Conservation (phyloP, 176 grass and related monocot genomes). For the Tillandsia leiboldiana region DNA sequence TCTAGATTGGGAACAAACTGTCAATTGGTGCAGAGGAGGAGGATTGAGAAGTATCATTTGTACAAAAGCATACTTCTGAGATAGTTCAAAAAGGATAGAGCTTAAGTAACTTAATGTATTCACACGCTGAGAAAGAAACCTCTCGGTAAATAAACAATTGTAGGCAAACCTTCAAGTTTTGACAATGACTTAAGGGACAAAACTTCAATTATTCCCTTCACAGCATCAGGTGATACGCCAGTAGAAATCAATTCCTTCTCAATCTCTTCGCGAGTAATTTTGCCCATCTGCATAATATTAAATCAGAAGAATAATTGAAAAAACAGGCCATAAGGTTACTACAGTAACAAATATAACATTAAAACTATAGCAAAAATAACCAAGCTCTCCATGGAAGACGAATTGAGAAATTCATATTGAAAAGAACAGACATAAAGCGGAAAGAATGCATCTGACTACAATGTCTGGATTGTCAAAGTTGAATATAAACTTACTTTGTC, state of each 20-base stretch:
- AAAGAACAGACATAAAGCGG: neutral
- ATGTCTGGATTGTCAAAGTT: neutral
- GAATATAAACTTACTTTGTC: slow-evolving; percentile 49
- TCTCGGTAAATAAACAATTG: slow-evolving; percentile 11
- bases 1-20: too few relatives aligned
- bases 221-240: slow-evolving; percentile 54
- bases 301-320: neutral
- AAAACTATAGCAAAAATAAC: too few relatives aligned
- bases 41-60: too few relatives aligned
- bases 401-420: neutral
- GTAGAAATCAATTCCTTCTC: slow-evolving; percentile 47
- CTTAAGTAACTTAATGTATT: neutral
- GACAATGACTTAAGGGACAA: slow-evolving; percentile 75
- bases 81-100: neutral
- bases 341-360: too few relatives aligned
- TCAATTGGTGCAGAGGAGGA: too few relatives aligned
- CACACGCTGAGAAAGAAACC: neutral
- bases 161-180: slow-evolving; percentile 65
- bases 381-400: neutral
- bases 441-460: neutral
- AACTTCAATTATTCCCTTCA: slow-evolving; percentile 70
- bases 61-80: neutral
- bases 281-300: slow-evolving; percentile 51
- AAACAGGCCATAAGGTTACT: too few relatives aligned
- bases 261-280: slow-evolving; percentile 70